phyloP scores from a whole-genome alignment of 2,329 filamentous ascomycete genomes.

The Cercospora zeae-maydis region DNA sequence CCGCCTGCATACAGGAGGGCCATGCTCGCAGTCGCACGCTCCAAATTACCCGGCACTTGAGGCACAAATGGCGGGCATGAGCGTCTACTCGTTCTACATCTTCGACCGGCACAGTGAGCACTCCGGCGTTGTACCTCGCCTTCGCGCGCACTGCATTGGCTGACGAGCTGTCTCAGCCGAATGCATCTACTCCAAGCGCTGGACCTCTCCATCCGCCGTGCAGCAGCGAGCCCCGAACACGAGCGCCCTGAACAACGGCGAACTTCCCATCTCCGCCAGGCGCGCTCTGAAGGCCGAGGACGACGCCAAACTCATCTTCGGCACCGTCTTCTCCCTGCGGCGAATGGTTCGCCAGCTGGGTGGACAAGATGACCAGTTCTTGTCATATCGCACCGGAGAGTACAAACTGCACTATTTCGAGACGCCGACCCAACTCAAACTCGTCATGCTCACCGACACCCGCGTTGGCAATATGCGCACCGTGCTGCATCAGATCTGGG shows the following conservation, averaged over 20 bases:
- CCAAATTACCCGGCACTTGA: slow-evolving; percentile 5
- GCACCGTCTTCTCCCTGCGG: slow-evolving; percentile 89
- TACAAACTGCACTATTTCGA: slow-evolving; percentile 99
- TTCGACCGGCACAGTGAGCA: slow-evolving; percentile 92
- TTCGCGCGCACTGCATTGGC: neutral
- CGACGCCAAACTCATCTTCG: slow-evolving; percentile 95
- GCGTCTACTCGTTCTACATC: slow-evolving; percentile 96
- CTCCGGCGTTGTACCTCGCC: neutral
- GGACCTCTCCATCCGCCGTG: slow-evolving; percentile 50
- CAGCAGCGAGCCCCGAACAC: slow-evolving; percentile 9
- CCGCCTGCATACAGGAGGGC: neutral
- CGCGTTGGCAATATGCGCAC: slow-evolving; percentile 70
- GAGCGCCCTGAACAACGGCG: slow-evolving; percentile 14
- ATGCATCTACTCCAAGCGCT: slow-evolving; percentile 92
- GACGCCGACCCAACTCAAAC: slow-evolving; percentile 90
- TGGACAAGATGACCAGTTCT: slow-evolving; percentile 86
- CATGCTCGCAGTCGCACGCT: slow-evolving; percentile 1
- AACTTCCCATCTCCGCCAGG: slow-evolving; percentile 14
- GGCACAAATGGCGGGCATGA: slow-evolving; percentile 55
- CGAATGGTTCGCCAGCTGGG: slow-evolving; percentile 97
- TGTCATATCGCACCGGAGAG: slow-evolving; percentile 86
- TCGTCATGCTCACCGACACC: slow-evolving; percentile 95
- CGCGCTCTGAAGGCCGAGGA: slow-evolving; percentile 52
- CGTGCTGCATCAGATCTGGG: slow-evolving; percentile 96
- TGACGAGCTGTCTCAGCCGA: slow-evolving; percentile 61